A percentile compares a stretch with the other conserved stretches of the same genome.
phyloP scores from a whole-genome alignment of 2,329 filamentous ascomycete species.

The Aspergillus tubingensis region DNA sequence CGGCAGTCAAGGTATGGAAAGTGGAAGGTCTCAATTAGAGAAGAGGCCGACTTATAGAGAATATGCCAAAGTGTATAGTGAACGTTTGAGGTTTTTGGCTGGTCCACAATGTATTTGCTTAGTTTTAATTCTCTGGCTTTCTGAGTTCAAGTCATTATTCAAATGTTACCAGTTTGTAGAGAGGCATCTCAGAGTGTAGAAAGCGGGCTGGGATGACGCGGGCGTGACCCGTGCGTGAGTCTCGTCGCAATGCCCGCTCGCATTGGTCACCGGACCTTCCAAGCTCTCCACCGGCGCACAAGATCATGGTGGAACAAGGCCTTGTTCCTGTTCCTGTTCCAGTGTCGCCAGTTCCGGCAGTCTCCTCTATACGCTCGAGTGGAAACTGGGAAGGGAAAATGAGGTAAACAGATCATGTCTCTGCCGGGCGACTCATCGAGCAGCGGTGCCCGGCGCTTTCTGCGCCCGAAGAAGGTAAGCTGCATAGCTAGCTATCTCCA shows the following conservation, averaged over 20 bases:
- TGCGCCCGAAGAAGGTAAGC: slow-evolving; percentile 38
- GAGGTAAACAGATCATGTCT: slow-evolving; percentile 29
- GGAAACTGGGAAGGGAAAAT: slow-evolving; percentile 16
- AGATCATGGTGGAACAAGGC: not conserved
- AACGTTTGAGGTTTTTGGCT: too few species aligned
- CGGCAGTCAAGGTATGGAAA: slow-evolving; percentile 85
- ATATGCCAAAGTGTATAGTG: too few species aligned
- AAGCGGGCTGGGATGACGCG: not conserved
- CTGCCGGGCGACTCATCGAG: slow-evolving; percentile 31
- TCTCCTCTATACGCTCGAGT: not conserved
- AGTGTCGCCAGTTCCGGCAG: not conserved
- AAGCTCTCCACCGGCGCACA: not conserved
- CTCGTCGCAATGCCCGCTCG: not conserved
- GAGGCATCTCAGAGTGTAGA: not conserved
- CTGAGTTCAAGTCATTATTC: too few species aligned
- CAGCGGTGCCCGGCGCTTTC: slow-evolving; percentile 31
- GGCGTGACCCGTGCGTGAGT: slow-evolving; percentile 3
- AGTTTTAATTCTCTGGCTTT: too few species aligned
- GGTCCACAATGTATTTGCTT: too few species aligned
- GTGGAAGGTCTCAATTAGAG: slow-evolving; percentile 55
- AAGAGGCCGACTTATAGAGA: not conserved
- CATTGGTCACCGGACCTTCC: not conserved
- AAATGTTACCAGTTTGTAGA: too few species aligned
- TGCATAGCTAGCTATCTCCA: not conserved
- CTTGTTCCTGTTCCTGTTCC: not conserved